Conservation (phyloP, 179 eudicot species). For the Beta macrorhiza region DNA sequence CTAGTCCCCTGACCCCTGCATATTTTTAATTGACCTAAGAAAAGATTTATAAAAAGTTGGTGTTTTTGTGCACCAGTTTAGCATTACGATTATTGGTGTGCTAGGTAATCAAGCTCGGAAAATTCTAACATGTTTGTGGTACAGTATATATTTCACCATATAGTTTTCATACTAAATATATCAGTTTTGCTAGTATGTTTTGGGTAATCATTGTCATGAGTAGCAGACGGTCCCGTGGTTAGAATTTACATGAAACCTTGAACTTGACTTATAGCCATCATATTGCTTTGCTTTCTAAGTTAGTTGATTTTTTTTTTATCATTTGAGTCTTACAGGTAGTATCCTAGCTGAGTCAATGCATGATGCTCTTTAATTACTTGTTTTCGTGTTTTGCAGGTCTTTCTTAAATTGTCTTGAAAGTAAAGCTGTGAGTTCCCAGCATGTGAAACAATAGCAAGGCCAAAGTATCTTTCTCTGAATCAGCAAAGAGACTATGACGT, state of each 20-base stretch:
- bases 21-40: neutral
- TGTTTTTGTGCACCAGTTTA: neutral
- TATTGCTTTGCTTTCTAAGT: neutral
- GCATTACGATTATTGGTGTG: neutral
- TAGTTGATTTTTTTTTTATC: neutral
- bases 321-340: neutral
- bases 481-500: constrained; percentile 11
- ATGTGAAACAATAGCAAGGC: constrained; percentile 9
- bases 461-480: neutral
- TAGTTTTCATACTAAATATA: neutral
- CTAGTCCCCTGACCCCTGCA: neutral
- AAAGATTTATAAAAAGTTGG: neutral
- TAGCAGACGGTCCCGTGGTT: neutral
- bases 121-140: neutral
- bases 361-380: neutral
- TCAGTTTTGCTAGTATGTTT: neutral
- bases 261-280: neutral
- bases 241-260: neutral
- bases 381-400: constrained; percentile 20
- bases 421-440: constrained; percentile 12
- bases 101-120: neutral
- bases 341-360: neutral
- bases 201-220: neutral
- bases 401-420: neutral
- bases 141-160: no score